Conservation (phyloP, 2,329 filamentous ascomycete genomes). For the Neoascochyta sp. region DNA sequence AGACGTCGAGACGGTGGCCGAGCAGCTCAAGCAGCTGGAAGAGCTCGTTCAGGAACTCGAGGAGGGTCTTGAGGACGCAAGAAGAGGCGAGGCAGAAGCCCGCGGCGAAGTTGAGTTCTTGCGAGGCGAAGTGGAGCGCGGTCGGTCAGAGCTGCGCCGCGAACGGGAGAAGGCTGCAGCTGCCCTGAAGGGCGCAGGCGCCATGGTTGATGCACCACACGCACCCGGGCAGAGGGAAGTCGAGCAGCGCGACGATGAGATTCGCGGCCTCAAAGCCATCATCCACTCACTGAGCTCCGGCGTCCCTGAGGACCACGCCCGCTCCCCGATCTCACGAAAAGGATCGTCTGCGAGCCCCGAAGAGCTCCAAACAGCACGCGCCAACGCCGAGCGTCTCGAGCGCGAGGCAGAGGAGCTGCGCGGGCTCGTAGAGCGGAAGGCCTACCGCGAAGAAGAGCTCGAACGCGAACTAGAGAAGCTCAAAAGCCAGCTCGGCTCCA, state of each 20-base stretch:
- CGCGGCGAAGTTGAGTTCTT: conserved; percentile 94
- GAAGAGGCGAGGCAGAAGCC: conserved; percentile 90
- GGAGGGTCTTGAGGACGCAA: conserved; percentile 91
- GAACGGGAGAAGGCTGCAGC: conserved; percentile 79
- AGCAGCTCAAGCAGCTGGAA: conserved; percentile 90
- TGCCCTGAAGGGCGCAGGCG: conserved; percentile 53
- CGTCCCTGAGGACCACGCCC: conserved; percentile 43
- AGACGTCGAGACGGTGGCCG: conserved; percentile 87
- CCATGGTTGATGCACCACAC: conserved; percentile 42
- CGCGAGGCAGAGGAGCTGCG: conserved; percentile 77
- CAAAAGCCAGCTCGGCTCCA: conserved; percentile 32
- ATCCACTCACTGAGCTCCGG: conserved; percentile 91
- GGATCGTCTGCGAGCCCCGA: conserved; percentile 36
- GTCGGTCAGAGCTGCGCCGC: conserved; percentile 78
- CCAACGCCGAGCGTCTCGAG: conserved; percentile 67
- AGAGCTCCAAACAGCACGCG: conserved; percentile 55
- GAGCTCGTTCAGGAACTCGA: conserved; percentile 95
- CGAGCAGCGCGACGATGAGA: conserved; percentile 95
- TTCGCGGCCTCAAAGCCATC: conserved; percentile 92
- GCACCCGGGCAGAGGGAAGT: conserved; percentile 64
- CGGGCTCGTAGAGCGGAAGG: conserved; percentile 67
- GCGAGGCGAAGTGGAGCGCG: conserved; percentile 88
- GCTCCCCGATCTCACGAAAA: conserved; percentile 30
- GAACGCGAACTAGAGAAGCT: conserved; percentile 73
- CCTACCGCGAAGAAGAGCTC: conserved; percentile 73